These are phyloP conservation scores for Trichomonascaceae sp. DNA, from an alignment of 1,139 yeast genomes.

Conservation along the genomic window DNA sequence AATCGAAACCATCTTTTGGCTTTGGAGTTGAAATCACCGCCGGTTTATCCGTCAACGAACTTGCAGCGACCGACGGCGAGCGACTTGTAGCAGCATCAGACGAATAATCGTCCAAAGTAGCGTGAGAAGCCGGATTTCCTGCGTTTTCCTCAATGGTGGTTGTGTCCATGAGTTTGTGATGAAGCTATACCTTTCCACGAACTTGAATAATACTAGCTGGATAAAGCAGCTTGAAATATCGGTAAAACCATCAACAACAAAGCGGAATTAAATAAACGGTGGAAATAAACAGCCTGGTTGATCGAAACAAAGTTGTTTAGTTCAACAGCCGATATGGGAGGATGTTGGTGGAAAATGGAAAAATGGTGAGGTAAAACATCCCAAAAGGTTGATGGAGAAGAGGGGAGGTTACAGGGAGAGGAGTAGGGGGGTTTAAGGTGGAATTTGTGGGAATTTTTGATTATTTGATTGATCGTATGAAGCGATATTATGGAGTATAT, in stretches of 20 bases:
- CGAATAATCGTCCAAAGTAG: neutral
- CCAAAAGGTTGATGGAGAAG: neutral
- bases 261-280: neutral
- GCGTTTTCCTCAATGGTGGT: neutral
- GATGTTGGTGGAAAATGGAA: neutral
- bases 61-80: neutral
- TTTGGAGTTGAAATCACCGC: neutral
- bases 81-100: neutral
- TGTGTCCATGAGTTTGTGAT: neutral
- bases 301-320: neutral
- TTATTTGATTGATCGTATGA: too few species aligned
- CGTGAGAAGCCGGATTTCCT: neutral
- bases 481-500: too few species aligned
- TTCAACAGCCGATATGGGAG: neutral
- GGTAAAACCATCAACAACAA: neutral
- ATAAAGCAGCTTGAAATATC: neutral
- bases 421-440: neutral
- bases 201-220: neutral
- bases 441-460: neutral
- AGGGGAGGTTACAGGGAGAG: neutral
- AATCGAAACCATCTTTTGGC: neutral
- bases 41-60: neutral
- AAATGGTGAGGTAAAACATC: neutral
- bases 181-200: neutral
- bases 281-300: neutral